phyloP scores from a whole-genome alignment of 805 yeast species.

The Jamesozyma gamospora region DNA sequence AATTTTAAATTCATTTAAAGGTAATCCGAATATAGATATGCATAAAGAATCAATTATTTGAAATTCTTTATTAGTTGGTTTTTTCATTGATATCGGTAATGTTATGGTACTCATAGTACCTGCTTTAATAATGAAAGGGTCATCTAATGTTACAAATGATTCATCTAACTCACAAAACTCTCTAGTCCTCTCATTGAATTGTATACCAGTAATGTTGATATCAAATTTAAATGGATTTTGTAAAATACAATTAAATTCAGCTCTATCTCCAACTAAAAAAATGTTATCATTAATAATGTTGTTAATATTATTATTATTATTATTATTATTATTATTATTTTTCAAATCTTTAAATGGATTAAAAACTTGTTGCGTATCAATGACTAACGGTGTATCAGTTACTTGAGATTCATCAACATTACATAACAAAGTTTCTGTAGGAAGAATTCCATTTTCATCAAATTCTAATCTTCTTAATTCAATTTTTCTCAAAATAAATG shows the following conservation, averaged over 20 bases:
- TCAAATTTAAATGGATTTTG: conserved; percentile 80
- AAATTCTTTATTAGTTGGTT: conserved; percentile 8
- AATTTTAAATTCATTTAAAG: conserved; percentile 11
- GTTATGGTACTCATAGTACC: conserved; percentile 31
- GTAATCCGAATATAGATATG: conserved; percentile 20
- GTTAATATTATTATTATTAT: background rate
- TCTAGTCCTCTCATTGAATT: conserved; percentile 28
- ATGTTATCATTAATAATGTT: background rate
- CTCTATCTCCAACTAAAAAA: conserved; percentile 50
- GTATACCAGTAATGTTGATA: conserved; percentile 44
- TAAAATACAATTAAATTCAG: conserved; percentile 45
- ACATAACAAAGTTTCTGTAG: conserved; percentile 9
- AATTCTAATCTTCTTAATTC: conserved; percentile 27
- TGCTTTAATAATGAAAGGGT: conserved; percentile 31
- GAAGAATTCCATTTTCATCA: conserved; percentile 13
- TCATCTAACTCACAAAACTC: conserved; percentile 18
- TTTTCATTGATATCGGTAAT: conserved; percentile 14
- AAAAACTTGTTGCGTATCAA: conserved; percentile 38
- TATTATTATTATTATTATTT: conserved; percentile 8
- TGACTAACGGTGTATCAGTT: conserved; percentile 6
- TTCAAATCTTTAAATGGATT: conserved; percentile 41
- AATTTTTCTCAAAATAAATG: conserved; percentile 47
- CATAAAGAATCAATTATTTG: conserved; percentile 10
- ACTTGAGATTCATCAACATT: background rate
- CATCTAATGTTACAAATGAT: conserved; percentile 8